These are phyloP conservation scores for Verticillium dahliae DNA, from an alignment of 2,329 filamentous ascomycete genomes.

Conservation along the genomic window DNA sequence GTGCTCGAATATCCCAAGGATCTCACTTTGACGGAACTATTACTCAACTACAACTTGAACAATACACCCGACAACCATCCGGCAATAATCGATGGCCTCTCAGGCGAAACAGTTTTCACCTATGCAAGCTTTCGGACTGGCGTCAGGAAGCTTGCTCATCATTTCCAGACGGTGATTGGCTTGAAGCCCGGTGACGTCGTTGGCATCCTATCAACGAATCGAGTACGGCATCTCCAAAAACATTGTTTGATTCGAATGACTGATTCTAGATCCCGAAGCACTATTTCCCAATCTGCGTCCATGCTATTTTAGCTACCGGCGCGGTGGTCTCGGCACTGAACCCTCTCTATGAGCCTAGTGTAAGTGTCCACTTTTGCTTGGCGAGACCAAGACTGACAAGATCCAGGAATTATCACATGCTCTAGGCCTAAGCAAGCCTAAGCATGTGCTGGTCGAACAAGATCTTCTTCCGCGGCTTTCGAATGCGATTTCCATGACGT, in stretches of 20 bases:
- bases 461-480: not conserved
- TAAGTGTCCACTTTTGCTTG: not conserved
- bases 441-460: conserved; percentile 4
- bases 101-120: conserved; percentile 5
- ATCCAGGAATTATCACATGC: conserved; percentile 4
- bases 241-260: not conserved
- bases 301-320: conserved; percentile 3
- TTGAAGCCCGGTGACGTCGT: conserved; percentile 1
- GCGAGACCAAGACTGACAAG: not conserved
- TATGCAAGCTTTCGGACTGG: conserved; percentile 4
- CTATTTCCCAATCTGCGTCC: conserved; percentile 5
- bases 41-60: conserved; percentile 5
- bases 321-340: conserved; percentile 7
- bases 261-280: not conserved
- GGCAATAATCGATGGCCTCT: conserved; percentile 4
- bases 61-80: conserved; percentile 3
- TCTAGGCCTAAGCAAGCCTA: conserved; percentile 2
- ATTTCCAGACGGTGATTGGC: conserved; percentile 1
- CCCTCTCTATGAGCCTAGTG: conserved; percentile 4
- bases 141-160: conserved; percentile 5
- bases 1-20: conserved; percentile 2
- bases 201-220: conserved; percentile 5
- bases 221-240: not conserved
- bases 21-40: conserved; percentile 2
- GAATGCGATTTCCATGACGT: not conserved